Evolutionary conservation across 306 rosid species (phyloP), one percentile per base, ranked within the genome.

Genomic region (Pterocarpus macrocarpus): DNA sequence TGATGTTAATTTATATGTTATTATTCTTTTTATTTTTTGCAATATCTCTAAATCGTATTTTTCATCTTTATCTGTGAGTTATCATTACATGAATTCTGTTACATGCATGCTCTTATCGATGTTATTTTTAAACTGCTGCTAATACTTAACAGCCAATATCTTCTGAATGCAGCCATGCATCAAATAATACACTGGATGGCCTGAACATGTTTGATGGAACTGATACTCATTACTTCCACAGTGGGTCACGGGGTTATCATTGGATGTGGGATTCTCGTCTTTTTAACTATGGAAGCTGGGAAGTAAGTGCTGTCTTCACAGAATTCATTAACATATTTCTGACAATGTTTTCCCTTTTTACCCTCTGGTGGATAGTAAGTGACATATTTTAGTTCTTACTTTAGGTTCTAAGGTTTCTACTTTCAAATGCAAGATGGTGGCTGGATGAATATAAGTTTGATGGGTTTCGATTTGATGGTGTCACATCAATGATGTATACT

Each of bases 251-350:
- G 32, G 99, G 99, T 79, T 90, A 96, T 89, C 99, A 96, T 81
- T 96, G 99, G 99, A 90, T 96, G 97, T 96, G 99, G 99, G 99
- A 96, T 76, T 96, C 99, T 88, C 99, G 99, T 75, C 96, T 96
- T 88, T 96, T 96, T 76, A 96, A 96, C 84, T 96, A 96, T 83
- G 99, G 98, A 90, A 93, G 94, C 87, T 96, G 99, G 99, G 99
- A 96, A 92, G 99, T 96, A 90, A 68, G 94, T 75, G 62, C 66
- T 77, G 68, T 82, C 76, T 66, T 67, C 22, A 17, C 43, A 69
- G 47, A 71, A 71, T 65, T 77, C 22, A 17, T 30, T 55, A 28
- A 28, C 45, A 62, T 55, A 55, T 64, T 61, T 72, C 10, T 71
- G 79, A 50, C 55, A 52, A 8, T 52, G 50, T 74, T 63, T 80